Percentiles rank a stretch among this genome's conserved stretches.
These are phyloP conservation scores for Moesziomyces sp. DNA, from an alignment of 1,284 basidiomycete genomes.

Conservation along the genomic window DNA sequence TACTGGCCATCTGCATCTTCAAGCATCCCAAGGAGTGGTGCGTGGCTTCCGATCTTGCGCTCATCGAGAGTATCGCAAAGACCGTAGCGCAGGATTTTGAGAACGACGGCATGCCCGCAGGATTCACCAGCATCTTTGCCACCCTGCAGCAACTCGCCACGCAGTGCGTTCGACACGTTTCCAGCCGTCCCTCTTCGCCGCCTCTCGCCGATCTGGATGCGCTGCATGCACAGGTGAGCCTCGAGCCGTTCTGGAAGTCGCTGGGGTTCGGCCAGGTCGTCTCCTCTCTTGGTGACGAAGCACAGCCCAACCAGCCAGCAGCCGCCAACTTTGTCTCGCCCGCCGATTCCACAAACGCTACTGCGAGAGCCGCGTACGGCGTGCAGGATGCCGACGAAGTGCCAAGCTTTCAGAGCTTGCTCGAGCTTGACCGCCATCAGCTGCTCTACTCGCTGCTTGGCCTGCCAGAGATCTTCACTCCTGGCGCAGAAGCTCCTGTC, in stretches of 20 bases:
- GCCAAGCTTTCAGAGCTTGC: constrained; percentile 5
- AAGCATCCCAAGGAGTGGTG: constrained; percentile 15
- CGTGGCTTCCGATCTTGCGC: constrained; percentile 9
- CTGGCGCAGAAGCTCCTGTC: not conserved
- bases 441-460: constrained; percentile 11
- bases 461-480: constrained; percentile 13
- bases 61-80: constrained; percentile 15
- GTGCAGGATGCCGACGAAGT: not conserved
- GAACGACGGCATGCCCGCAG: constrained; percentile 12
- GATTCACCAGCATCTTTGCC: constrained; percentile 12
- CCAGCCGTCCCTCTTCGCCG: constrained; percentile 4
- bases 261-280: constrained; percentile 9
- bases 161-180: constrained; percentile 3
- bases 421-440: constrained; percentile 7
- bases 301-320: not conserved
- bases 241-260: constrained; percentile 11
- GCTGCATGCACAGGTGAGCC: not conserved
- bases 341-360: not conserved
- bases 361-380: too few relatives aligned
- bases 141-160: constrained; percentile 11
- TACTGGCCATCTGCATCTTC: constrained; percentile 18
- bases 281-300: not conserved
- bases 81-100: constrained; percentile 3
- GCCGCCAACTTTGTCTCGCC: not conserved
- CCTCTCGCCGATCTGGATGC: not conserved